Base-by-base conservation (phyloP, 2,329 filamentous ascomycete species). In the Graphilbum ipis-grandicollis region DNA sequence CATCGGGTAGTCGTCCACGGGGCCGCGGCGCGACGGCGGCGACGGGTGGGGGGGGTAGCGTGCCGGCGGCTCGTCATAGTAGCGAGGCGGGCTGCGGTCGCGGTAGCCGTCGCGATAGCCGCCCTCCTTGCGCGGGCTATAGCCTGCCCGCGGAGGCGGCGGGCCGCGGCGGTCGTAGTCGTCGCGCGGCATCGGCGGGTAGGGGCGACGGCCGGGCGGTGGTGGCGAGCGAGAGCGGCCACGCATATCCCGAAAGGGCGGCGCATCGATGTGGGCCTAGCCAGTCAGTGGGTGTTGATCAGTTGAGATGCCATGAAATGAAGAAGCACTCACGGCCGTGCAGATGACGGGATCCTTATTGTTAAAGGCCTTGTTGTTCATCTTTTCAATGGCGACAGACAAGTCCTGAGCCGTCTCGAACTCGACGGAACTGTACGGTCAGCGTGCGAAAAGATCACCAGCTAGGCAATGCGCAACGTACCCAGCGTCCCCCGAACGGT, bases 381-480 rank as follows among this genome's bases (percentile, higher is more conserved):
- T 79, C 60, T 94, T 94, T 57, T 94, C 85, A 39, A 96, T 83
- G 37, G 90, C 90, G 41, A 78, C 79, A 55, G 82, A 84, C 41
- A 98, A 65, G 52, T 98, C 90, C 47, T 75, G 77, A 41, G 80
- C 80, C 43, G 84, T 93, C 62, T 98, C 90, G 52, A 94, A 98
- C 56, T 98, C 90, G 54, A 98, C 88, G 56, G 94, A 96, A 52
- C 88, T 94, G 53, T 13, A 3, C 2, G 23, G 37, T 38, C 12
- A 38, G 39, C 8, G 3, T 36, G 4, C 19, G n/a, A n/a, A n/a
- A n/a, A n/a, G n/a, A n/a, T n/a, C n/a, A n/a, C n/a, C n/a, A n/a
- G n/a, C n/a, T n/a, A n/a, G n/a, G n/a, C n/a, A n/a, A n/a, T n/a
- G n/a, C n/a, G n/a, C n/a, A n/a, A 88, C 88, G 72, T 81, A 83